These are phyloP conservation scores for Pilasporangium apinafurcum DNA, from an alignment of 352 stramenopile genomes.

Conservation along the genomic window DNA sequence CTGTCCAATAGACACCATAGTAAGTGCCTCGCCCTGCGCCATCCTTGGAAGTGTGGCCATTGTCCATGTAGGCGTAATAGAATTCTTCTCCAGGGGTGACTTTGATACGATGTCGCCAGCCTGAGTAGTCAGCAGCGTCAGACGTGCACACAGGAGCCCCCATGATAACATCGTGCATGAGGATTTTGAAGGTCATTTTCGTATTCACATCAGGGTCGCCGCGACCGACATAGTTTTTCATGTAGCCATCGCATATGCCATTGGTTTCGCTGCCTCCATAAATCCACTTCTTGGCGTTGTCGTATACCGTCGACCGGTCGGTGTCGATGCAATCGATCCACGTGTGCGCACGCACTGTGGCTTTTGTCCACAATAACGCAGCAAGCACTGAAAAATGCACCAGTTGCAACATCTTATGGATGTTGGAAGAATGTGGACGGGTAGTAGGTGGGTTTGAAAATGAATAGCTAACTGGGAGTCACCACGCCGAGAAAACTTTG, in stretches of 20 bases:
- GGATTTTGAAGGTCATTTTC: slow-evolving; percentile 45
- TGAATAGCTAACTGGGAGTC: too few relatives aligned
- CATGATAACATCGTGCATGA: slow-evolving; percentile 36
- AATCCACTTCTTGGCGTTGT: slow-evolving; percentile 48
- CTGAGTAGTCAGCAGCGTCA: slow-evolving; percentile 20
- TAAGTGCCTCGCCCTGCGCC: slow-evolving; percentile 40
- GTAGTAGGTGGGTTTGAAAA: too few relatives aligned
- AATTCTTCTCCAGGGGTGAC: slow-evolving; percentile 33
- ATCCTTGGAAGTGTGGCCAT: slow-evolving; percentile 60
- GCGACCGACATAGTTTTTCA: slow-evolving; percentile 56
- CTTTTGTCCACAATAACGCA: too few relatives aligned
- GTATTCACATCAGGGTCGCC: slow-evolving; percentile 28
- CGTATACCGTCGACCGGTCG: slow-evolving; percentile 45
- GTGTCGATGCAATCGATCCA: slow-evolving; percentile 27
- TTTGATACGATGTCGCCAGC: slow-evolving; percentile 32
- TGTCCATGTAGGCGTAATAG: slow-evolving; percentile 59
- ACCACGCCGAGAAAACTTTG: too few relatives aligned
- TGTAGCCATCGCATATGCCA: slow-evolving; percentile 51
- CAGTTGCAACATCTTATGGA: too few relatives aligned
- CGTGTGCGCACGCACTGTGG: slow-evolving; percentile 43
- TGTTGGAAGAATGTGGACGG: too few relatives aligned
- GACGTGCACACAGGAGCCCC: slow-evolving; percentile 22
- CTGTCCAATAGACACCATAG: slow-evolving; percentile 64
- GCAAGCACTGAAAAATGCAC: too few relatives aligned
- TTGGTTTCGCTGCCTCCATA: slow-evolving; percentile 30